Evolutionary conservation across 1,284 basidiomycete genomes (phyloP).

Genomic region (Ganoderma boninense): DNA sequence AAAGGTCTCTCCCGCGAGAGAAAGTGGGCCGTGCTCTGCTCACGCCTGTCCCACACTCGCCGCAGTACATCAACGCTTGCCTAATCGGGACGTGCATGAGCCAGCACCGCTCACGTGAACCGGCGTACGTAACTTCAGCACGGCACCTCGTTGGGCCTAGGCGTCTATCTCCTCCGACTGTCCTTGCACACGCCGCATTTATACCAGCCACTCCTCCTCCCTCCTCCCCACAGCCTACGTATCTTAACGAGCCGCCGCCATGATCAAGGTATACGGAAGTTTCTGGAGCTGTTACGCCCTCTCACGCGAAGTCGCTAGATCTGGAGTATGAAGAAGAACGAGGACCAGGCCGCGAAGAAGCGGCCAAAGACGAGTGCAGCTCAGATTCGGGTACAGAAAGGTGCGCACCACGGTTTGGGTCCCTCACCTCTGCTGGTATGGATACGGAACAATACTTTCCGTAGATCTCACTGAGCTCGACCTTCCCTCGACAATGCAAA

Average conservation of each 20-base stretch:
- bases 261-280: conserved; percentile 61
- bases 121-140: background rate
- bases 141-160: background rate
- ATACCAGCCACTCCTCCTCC: conserved; percentile 19
- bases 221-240: conserved; percentile 14
- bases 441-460: background rate
- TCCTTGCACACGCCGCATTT: conserved; percentile 26
- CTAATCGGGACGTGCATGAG: conserved; percentile 13
- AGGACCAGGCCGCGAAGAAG: conserved; percentile 93
- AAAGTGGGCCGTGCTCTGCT: background rate
- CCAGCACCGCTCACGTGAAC: conserved; percentile 19
- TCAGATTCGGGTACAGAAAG: conserved; percentile 98
- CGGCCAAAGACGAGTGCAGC: conserved; percentile 98
- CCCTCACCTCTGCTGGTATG: too few species aligned
- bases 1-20: background rate
- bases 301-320: conserved; percentile 62
- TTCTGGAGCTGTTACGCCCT: background rate
- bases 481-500: conserved; percentile 95
- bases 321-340: conserved; percentile 98
- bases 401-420: conserved; percentile 53
- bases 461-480: conserved; percentile 97
- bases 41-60: background rate
- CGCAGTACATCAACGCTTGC: conserved; percentile 18
- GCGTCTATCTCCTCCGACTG: conserved; percentile 26
- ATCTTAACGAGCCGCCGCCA: conserved; percentile 36